Evolutionary conservation across 106 monocot genomes (phyloP), one percentile per base, ranked within the genome.

Genomic region (Ottelia alismoides): DNA sequence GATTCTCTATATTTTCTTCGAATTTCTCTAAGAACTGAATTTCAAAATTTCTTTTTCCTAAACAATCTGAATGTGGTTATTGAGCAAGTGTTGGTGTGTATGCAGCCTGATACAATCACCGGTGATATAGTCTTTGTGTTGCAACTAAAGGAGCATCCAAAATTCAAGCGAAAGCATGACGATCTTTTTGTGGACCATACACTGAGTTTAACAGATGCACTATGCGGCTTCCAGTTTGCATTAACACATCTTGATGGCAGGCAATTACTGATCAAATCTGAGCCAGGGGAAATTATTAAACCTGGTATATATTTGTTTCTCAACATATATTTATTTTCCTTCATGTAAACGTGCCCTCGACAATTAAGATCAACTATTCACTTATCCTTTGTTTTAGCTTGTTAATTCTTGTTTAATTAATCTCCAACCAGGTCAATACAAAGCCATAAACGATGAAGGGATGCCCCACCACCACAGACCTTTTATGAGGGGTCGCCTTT

Each of bases 181-280:
- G 79, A 84, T 50, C 72, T 79, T 17, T 84, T 56, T 66, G 62
- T 79, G 46, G 84, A 84, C 6, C 75, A 72, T 24, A 79, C 71
- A 0, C 57, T 84, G 11, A 79, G 52, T 52, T 68, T 84, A 28
- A 79, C 72, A 26, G 84, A 84, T 57, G 84, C 84, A 20, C 79
- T 84, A 0, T 84, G 84, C 11, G 84, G 84, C 11, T 79, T 76
- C 51, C 75, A 79, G 55, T 79, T 76, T 66, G 68, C 55, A 57
- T 48, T 84, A 26, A 84, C 69, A n/a, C 79, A 84, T 66, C 73
- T 84, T 19, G 84, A 84, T 60, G 75, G 75, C 49, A 76, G 84
- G 53, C 76, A 70, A 28, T 46, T 84, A 43, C 69, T 79, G 14
- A 84, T 84, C 56, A 79, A 78, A 63, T 72, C 79, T 24, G 55